Conservation (phyloP, 2,329 filamentous ascomycete species). For the Parafenestella ontariensis region DNA sequence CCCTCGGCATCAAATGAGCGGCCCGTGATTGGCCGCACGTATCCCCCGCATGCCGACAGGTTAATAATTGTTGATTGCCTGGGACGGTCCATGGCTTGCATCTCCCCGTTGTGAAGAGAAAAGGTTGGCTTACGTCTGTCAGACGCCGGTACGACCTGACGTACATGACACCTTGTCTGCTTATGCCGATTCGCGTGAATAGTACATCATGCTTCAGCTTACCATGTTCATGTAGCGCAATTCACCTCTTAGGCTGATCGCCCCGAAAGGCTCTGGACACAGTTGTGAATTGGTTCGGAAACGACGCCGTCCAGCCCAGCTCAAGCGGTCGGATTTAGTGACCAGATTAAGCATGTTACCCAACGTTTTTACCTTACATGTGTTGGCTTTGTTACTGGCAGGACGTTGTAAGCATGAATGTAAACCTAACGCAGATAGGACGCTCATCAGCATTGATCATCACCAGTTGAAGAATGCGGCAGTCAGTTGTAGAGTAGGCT, state of each 20-base stretch:
- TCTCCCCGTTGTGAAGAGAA: not conserved
- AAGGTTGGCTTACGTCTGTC: too few species aligned
- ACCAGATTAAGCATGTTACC: not conserved
- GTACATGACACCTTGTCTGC: not conserved
- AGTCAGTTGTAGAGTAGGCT: not conserved
- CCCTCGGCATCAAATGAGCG: slow-evolving; percentile 33
- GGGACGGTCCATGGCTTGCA: slow-evolving; percentile 14
- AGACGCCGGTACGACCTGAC: too few species aligned
- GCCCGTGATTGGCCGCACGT: slow-evolving; percentile 31
- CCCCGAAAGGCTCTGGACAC: not conserved
- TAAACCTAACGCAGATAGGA: too few species aligned
- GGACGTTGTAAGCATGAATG: too few species aligned
- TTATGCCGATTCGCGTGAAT: not conserved
- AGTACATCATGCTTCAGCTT: not conserved
- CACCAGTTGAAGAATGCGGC: not conserved
- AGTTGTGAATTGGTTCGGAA: too few species aligned
- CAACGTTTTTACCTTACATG: not conserved
- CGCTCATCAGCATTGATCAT: not conserved
- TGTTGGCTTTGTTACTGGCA: not conserved
- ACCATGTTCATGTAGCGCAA: slow-evolving; percentile 2
- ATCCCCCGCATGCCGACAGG: slow-evolving; percentile 19
- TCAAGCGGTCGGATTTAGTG: not conserved
- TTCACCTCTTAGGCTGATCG: slow-evolving; percentile 3
- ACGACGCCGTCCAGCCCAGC: not conserved
- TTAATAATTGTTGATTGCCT: slow-evolving; percentile 25